Percentiles rank a stretch among this genome's conserved stretches.
phyloP scores from a whole-genome alignment of 306 rosid species.

The Vigna mungo region DNA sequence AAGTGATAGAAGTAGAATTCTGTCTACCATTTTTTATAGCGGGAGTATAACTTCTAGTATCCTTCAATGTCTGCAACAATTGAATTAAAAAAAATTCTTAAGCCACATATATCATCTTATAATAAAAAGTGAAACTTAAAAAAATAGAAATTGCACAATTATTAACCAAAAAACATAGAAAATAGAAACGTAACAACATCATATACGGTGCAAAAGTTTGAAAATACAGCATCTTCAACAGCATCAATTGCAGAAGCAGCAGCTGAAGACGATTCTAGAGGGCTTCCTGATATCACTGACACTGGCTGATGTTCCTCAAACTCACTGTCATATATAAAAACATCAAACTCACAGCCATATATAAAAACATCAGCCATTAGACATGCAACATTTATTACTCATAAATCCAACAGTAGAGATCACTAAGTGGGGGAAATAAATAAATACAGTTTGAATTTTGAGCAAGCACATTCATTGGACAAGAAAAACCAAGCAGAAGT shows the following conservation, averaged over 20 bases:
- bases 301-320: conserved; percentile 78
- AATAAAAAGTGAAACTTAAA: conserved; percentile 22
- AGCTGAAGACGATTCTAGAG: conserved; percentile 67
- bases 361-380: conserved; percentile 36
- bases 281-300: conserved; percentile 66
- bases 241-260: conserved; percentile 55
- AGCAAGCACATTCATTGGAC: conserved; percentile 19
- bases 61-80: conserved; percentile 63
- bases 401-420: conserved; percentile 21
- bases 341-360: conserved; percentile 61
- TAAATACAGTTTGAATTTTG: conserved; percentile 25
- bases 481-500: not conserved
- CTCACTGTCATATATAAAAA: conserved; percentile 59
- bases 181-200: conserved; percentile 33
- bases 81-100: conserved; percentile 35
- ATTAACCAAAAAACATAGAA: conserved; percentile 34
- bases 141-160: conserved; percentile 17
- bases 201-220: conserved; percentile 65
- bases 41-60: conserved; percentile 39
- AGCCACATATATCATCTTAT: conserved; percentile 31
- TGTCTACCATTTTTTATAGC: conserved; percentile 41
- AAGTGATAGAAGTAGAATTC: conserved; percentile 51
- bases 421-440: conserved; percentile 10
- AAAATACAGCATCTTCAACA: conserved; percentile 66
- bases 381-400: conserved; percentile 9